phyloP scores from a whole-genome alignment of 2,329 filamentous ascomycete species.

The Ascochyta rabiei region DNA sequence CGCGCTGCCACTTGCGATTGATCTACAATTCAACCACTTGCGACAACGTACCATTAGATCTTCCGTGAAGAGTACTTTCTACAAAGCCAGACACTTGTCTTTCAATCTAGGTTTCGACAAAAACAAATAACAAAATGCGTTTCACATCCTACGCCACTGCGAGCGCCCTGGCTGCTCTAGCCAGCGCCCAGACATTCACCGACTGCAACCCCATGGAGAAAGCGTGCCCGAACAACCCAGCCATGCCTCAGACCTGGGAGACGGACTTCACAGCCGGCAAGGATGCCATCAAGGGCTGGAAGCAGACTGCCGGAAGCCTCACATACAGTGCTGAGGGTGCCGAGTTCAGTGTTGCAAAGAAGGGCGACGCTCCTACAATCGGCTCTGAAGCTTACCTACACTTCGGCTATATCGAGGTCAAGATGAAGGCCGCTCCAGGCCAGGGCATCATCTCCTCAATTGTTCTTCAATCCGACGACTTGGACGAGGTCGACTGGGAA shows the following conservation, averaged over 20 bases:
- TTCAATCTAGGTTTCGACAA: not conserved
- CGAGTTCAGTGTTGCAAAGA: slow-evolving; percentile 57
- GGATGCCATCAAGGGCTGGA: slow-evolving; percentile 46
- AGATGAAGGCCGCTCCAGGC: slow-evolving; percentile 77
- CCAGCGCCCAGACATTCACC: slow-evolving; percentile 53
- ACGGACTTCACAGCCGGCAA: slow-evolving; percentile 54
- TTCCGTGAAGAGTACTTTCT: slow-evolving; percentile 42
- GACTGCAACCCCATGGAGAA: slow-evolving; percentile 53
- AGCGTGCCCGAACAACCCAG: slow-evolving; percentile 53
- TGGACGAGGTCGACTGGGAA: slow-evolving; percentile 90
- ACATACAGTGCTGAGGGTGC: slow-evolving; percentile 54
- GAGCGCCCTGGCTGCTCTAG: slow-evolving; percentile 42
- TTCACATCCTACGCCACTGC: slow-evolving; percentile 34
- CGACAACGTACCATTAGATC: slow-evolving; percentile 20
- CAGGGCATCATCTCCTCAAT: slow-evolving; percentile 79
- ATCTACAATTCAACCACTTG: slow-evolving; percentile 1
- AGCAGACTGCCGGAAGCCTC: slow-evolving; percentile 50
- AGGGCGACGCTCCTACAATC: slow-evolving; percentile 66
- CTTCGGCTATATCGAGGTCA: slow-evolving; percentile 78
- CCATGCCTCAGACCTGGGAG: slow-evolving; percentile 48
- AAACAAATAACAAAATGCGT: slow-evolving; percentile 32
- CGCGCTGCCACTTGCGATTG: slow-evolving; percentile 22
- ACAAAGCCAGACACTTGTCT: slow-evolving; percentile 2
- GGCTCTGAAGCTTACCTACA: slow-evolving; percentile 84
- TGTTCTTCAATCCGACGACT: slow-evolving; percentile 81